Percentiles rank a stretch among this genome's conserved stretches.
Conservation (phyloP, 768 basidiomycete genomes). For the Amylocystis lapponica region DNA sequence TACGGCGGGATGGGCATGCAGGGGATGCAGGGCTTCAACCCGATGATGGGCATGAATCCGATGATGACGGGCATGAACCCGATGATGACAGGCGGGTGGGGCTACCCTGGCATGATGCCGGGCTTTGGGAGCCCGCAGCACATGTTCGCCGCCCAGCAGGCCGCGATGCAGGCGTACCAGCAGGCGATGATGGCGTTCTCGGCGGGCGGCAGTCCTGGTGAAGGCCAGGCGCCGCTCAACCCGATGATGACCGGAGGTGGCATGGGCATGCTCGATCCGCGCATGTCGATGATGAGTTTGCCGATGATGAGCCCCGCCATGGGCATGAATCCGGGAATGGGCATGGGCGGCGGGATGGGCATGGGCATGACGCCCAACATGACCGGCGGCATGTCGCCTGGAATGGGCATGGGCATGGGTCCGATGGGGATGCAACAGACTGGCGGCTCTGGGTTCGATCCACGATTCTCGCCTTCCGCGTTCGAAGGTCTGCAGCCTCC, state of each 20-base stretch:
- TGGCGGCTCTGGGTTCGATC: slow-evolving; percentile 54
- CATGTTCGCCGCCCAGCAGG: slow-evolving; percentile 82
- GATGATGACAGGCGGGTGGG: slow-evolving; percentile 55
- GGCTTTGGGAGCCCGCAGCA: slow-evolving; percentile 55
- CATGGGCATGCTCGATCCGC: slow-evolving; percentile 50
- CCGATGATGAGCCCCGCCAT: slow-evolving; percentile 53
- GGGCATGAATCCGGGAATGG: slow-evolving; percentile 36
- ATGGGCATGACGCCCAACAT: slow-evolving; percentile 9
- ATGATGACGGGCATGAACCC: slow-evolving; percentile 57
- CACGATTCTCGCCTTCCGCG: slow-evolving; percentile 42
- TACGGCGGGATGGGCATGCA: slow-evolving; percentile 47
- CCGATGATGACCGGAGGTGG: slow-evolving; percentile 55
- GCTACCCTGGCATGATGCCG: slow-evolving; percentile 49
- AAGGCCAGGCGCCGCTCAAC: slow-evolving; percentile 42
- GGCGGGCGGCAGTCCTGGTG: slow-evolving; percentile 63
- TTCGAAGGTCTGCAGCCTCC: slow-evolving; percentile 10
- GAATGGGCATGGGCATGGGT: slow-evolving; percentile 25
- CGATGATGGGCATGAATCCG: slow-evolving; percentile 64
- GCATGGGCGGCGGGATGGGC: slow-evolving; percentile 13
- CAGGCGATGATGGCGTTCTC: slow-evolving; percentile 86
- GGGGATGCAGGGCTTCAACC: slow-evolving; percentile 45
- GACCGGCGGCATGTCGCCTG: slow-evolving; percentile 11
- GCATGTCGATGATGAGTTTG: slow-evolving; percentile 81
- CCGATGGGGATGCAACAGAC: slow-evolving; percentile 51
- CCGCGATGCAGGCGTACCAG: slow-evolving; percentile 81